A percentile compares a stretch with the other conserved stretches of the same genome.
Evolutionary conservation across 345 rosid genomes (phyloP).

Genomic region (Excoecaria agallocha): DNA sequence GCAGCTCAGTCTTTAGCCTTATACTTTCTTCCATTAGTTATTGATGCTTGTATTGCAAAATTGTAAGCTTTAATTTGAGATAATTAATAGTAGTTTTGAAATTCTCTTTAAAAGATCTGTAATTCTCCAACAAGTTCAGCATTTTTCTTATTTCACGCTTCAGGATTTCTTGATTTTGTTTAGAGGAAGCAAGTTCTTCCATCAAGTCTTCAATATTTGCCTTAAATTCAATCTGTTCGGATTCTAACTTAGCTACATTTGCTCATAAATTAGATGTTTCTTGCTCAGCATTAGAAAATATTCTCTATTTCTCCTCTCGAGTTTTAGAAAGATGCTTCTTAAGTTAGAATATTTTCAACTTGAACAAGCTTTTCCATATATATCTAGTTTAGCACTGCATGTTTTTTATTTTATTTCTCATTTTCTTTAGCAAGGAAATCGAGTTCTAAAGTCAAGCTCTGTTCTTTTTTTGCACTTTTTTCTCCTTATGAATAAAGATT

Average conservation of each 20-base stretch:
- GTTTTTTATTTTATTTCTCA: conserved; percentile 34
- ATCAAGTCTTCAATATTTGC: conserved; percentile 28
- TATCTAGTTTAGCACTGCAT: conserved; percentile 32
- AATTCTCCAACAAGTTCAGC: conserved; percentile 31
- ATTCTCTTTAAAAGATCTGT: conserved; percentile 44
- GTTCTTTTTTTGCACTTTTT: conserved; percentile 40
- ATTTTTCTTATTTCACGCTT: conserved; percentile 33
- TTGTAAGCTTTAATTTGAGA: conserved; percentile 50
- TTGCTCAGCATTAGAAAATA: conserved; percentile 24
- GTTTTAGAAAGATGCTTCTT: conserved; percentile 23
- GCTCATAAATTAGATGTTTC: conserved; percentile 30
- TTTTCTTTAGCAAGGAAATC: conserved; percentile 37
- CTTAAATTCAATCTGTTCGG: conserved; percentile 24
- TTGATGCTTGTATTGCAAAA: conserved; percentile 50
- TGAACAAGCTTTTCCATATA: conserved; percentile 30
- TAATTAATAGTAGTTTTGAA: conserved; percentile 33
- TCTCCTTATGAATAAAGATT: conserved; percentile 37
- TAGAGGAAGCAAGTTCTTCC: conserved; percentile 37
- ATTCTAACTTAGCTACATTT: conserved; percentile 33
- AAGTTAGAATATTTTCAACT: conserved; percentile 41
- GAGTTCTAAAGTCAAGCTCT: conserved; percentile 33
- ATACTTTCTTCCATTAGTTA: conserved; percentile 35
- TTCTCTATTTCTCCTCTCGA: conserved; percentile 33
- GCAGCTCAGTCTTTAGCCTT: conserved; percentile 35
- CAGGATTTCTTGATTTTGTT: too few relatives aligned